Evolutionary conservation across 345 rosid genomes (phyloP).

Genomic region (Eucalyptus viminalis): DNA sequence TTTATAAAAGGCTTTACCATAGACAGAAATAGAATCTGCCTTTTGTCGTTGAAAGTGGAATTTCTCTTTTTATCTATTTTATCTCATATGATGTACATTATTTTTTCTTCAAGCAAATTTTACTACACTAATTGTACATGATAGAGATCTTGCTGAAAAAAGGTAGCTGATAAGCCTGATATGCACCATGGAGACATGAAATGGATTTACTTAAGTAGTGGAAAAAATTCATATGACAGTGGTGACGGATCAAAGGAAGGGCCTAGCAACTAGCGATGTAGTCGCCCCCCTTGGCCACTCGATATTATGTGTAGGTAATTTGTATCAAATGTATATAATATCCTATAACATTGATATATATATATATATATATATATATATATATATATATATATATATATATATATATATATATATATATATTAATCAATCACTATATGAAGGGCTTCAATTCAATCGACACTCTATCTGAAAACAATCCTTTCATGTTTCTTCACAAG

Average conservation of each 20-base stretch:
- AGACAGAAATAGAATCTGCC: not conserved
- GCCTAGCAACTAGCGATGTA: fast-evolving
- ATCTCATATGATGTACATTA: not conserved
- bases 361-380: too few relatives aligned
- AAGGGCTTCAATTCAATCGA: not conserved
- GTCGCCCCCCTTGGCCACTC: not conserved
- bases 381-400: too few relatives aligned
- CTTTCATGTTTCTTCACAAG: not conserved
- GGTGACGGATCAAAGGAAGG: not conserved
- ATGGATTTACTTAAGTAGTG: not conserved
- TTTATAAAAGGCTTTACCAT: not conserved
- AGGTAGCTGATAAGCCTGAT: not conserved
- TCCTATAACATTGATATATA: not conserved
- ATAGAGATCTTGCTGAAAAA: not conserved
- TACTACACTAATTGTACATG: not conserved
- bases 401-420: too few relatives aligned
- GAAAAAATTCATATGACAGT: fast-evolving
- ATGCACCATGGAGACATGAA: not conserved
- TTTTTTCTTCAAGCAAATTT: not conserved
- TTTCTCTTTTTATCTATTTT: not conserved
- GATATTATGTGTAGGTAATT: not conserved
- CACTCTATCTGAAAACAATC: not conserved
- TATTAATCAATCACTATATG: not conserved
- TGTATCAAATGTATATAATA: not conserved
- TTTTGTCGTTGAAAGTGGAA: not conserved